These are phyloP conservation scores for Dactylorhiza incarnata DNA, from an alignment of 106 monocot species.

Conservation along the genomic window DNA sequence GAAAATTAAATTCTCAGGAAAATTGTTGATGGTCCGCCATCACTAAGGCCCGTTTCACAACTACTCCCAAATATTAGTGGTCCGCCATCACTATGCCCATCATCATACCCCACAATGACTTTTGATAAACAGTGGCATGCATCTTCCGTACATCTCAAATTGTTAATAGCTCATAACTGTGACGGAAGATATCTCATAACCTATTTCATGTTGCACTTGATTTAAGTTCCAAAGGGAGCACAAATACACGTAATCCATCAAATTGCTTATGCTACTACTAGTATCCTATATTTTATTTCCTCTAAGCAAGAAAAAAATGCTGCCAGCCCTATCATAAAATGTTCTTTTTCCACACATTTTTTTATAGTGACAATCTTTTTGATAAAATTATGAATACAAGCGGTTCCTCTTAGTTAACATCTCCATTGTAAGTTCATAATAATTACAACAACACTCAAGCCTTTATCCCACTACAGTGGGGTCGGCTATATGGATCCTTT, in stretches of 20 bases:
- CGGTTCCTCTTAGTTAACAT: background rate
- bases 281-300: background rate
- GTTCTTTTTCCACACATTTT: background rate
- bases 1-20: background rate
- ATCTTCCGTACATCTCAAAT: background rate
- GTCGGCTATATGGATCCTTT: too few relatives aligned
- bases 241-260: background rate
- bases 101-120: background rate
- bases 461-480: too few relatives aligned
- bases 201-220: background rate
- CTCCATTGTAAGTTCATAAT: background rate
- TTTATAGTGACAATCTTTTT: background rate
- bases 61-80: background rate
- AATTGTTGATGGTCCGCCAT: background rate
- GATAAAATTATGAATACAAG: background rate
- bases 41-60: background rate
- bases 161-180: background rate
- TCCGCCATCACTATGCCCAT: background rate
- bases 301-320: background rate
- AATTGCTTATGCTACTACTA: background rate
- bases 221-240: background rate
- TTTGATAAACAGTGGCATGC: too few relatives aligned
- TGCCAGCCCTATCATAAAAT: background rate
- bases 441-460: too few relatives aligned
- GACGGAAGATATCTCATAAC: background rate